Conservation (phyloP, 2,329 filamentous ascomycete species). For the Cercospora sp. region DNA sequence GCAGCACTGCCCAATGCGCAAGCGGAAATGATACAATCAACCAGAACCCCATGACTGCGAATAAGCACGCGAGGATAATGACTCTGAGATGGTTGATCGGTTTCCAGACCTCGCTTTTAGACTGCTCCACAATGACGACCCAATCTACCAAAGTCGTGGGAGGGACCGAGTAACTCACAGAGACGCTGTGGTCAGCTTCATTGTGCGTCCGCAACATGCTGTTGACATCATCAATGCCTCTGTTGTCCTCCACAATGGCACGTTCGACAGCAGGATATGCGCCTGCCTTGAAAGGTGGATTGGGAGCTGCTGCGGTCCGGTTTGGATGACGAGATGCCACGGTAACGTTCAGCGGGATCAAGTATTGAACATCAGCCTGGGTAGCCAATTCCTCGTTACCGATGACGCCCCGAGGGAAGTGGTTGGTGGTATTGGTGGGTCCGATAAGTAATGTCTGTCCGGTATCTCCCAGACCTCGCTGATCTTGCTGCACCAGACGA, state of each 20-base stretch:
- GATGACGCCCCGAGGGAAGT: conserved; percentile 40
- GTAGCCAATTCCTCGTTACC: conserved; percentile 24
- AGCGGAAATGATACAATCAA: conserved; percentile 72
- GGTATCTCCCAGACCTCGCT: conserved; percentile 70
- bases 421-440: conserved; percentile 65
- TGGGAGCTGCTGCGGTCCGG: conserved; percentile 43
- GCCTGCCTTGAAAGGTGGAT: conserved; percentile 58
- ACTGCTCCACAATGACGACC: conserved; percentile 79
- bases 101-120: conserved; percentile 69
- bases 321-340: conserved; percentile 32
- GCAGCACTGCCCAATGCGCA: conserved; percentile 77
- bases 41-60: conserved; percentile 72
- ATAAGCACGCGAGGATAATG: conserved; percentile 80
- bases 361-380: conserved; percentile 33
- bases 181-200: conserved; percentile 67
- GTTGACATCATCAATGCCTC: conserved; percentile 61
- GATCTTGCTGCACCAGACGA: conserved; percentile 59
- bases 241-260: conserved; percentile 52
- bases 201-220: conserved; percentile 61
- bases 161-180: conserved; percentile 76
- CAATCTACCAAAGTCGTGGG: conserved; percentile 71
- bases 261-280: conserved; percentile 64
- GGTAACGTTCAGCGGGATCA: conserved; percentile 33
- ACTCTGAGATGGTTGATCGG: conserved; percentile 76
- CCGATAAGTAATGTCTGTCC: conserved; percentile 72